These are phyloP conservation scores for Pichia nakasei DNA, from an alignment of 805 yeast genomes.

Conservation along the genomic window DNA sequence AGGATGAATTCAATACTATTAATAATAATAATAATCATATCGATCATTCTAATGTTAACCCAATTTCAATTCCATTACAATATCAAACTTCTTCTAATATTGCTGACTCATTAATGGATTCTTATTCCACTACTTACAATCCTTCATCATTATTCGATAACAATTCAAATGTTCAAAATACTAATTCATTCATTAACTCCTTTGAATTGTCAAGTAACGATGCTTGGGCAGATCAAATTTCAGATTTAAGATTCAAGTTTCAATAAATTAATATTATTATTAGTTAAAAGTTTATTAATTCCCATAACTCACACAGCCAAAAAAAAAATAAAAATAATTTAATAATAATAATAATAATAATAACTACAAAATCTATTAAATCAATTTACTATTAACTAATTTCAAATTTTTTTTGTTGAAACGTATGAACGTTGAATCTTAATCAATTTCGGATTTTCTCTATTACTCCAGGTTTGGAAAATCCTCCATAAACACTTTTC, in stretches of 20 bases:
- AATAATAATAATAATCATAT: neutral
- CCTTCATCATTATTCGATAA: conserved; percentile 13
- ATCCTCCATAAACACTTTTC: neutral
- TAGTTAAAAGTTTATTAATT: neutral
- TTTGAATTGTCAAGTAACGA: conserved; percentile 4
- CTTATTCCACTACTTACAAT: conserved; percentile 6
- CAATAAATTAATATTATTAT: neutral
- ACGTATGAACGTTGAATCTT: no score
- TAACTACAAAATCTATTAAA: no score
- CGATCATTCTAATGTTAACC: conserved; percentile 8
- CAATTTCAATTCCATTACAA: conserved; percentile 11
- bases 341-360: neutral
- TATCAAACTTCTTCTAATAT: neutral
- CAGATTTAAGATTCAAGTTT: conserved; percentile 7
- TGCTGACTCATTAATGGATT: conserved; percentile 8
- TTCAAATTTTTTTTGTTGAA: no score
- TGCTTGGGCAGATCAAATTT: conserved; percentile 5
- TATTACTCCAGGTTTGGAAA: neutral
- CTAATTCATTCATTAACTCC: conserved; percentile 9
- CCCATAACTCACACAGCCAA: neutral
- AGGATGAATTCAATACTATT: neutral
- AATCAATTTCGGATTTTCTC: no score
- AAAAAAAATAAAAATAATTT: neutral
- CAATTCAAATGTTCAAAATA: neutral
- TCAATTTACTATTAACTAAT: no score